These are phyloP conservation scores for Omphalotus guepiniiformis DNA, from an alignment of 768 basidiomycete species.

Conservation along the genomic window DNA sequence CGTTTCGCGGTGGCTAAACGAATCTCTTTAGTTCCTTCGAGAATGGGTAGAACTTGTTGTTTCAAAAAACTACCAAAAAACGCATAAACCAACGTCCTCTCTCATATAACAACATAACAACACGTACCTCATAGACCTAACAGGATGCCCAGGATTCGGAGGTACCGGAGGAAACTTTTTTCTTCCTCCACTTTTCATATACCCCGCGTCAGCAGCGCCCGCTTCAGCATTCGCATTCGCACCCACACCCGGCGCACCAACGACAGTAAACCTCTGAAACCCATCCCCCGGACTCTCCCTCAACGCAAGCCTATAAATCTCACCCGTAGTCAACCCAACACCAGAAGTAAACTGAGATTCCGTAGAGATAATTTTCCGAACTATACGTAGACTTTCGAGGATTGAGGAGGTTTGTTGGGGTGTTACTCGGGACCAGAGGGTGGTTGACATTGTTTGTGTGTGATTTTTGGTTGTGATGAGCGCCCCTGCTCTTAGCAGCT, in stretches of 20 bases:
- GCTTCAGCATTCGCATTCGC: too few relatives aligned
- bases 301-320: slow-evolving; percentile 3
- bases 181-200: slow-evolving; percentile 3
- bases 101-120: not conserved
- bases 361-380: not conserved
- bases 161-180: slow-evolving; percentile 20
- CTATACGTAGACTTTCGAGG: not conserved
- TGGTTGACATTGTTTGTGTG: too few relatives aligned
- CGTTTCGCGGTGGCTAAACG: slow-evolving; percentile 35
- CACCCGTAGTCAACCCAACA: slow-evolving; percentile 3
- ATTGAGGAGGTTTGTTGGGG: not conserved
- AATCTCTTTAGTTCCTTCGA: slow-evolving; percentile 38
- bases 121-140: slow-evolving; percentile 52
- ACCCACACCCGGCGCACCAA: too few relatives aligned
- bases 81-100: not conserved
- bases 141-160: slow-evolving; percentile 39
- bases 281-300: not conserved
- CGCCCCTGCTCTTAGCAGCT: too few relatives aligned
- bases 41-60: slow-evolving; percentile 41
- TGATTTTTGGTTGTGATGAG: too few relatives aligned
- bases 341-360: not conserved
- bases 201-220: not conserved
- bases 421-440: not conserved
- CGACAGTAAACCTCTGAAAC: not conserved
- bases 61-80: slow-evolving; percentile 49